Evolutionary conservation across 768 basidiomycete genomes (phyloP).

Genomic region (Termitomyces sp.): DNA sequence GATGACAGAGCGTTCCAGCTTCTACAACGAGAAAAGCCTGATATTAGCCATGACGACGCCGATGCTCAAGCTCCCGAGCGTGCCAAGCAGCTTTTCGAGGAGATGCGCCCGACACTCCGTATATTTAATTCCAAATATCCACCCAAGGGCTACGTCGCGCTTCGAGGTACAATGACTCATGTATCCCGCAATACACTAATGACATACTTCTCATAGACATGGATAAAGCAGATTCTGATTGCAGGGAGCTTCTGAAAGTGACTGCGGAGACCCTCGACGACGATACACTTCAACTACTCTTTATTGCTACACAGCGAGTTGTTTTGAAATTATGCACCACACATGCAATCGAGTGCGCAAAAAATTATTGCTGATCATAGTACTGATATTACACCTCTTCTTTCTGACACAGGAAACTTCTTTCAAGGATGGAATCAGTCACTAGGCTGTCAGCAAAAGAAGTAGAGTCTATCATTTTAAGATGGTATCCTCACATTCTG

Average conservation of each 20-base stretch:
- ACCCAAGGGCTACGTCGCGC: constrained; percentile 3
- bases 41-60: constrained; percentile 1
- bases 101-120: not conserved
- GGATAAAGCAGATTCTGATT: not conserved
- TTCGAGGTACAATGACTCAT: too few relatives aligned
- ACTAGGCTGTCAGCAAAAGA: constrained; percentile 6
- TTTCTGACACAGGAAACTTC: constrained; percentile 2
- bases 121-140: constrained; percentile 9
- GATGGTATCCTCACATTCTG: constrained; percentile 13
- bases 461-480: constrained; percentile 2
- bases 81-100: constrained; percentile 4
- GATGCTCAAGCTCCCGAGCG: not conserved
- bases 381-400: too few relatives aligned
- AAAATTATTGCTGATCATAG: not conserved
- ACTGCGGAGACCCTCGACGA: too few relatives aligned
- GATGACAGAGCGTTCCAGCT: constrained; percentile 3
- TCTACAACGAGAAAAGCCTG: constrained; percentile 6
- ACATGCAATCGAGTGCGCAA: constrained; percentile 6
- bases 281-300: too few relatives aligned
- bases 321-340: too few relatives aligned
- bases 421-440: constrained; percentile 2
- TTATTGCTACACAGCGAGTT: too few relatives aligned
- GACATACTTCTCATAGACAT: too few relatives aligned
- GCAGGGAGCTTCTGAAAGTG: too few relatives aligned
- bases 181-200: too few relatives aligned